phyloP scores from a whole-genome alignment of 2,329 filamentous ascomycete species.

The Botrytis fragariae region DNA sequence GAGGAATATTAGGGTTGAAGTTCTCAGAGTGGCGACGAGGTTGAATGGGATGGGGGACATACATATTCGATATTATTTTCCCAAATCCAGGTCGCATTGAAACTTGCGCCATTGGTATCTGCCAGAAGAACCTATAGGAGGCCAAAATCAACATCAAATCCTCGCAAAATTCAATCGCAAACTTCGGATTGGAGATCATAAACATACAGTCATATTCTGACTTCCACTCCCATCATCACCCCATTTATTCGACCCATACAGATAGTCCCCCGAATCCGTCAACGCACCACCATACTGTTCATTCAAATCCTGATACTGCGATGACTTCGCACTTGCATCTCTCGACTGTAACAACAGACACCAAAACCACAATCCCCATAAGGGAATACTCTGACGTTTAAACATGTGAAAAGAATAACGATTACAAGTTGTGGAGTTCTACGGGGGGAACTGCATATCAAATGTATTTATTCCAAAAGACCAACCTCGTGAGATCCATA shows the following conservation, averaged over 20 bases:
- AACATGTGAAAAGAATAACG: constrained; percentile 10
- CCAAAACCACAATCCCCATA: neutral
- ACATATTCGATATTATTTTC: constrained; percentile 15
- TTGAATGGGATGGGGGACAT: neutral
- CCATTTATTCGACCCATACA: constrained; percentile 18
- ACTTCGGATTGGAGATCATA: too few species aligned
- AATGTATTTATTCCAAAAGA: neutral
- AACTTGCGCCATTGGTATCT: constrained; percentile 17
- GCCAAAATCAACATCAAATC: neutral
- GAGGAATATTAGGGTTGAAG: neutral
- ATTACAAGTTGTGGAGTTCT: neutral
- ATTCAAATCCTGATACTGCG: neutral
- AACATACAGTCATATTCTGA: constrained; percentile 18
- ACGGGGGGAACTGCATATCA: neutral
- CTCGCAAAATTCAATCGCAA: neutral
- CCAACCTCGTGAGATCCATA: neutral
- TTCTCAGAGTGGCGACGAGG: neutral
- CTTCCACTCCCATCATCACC: constrained; percentile 20
- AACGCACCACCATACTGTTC: constrained; percentile 12
- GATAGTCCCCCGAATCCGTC: constrained; percentile 4
- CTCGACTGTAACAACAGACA: neutral
- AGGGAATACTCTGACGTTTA: neutral
- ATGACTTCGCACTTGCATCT: neutral
- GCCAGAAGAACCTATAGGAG: constrained; percentile 1
- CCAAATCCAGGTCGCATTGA: constrained; percentile 18